A percentile compares a stretch with the other conserved stretches of the same genome.
These are phyloP conservation scores for Hypoxylon rubiginosum DNA, from an alignment of 2,329 filamentous ascomycete species.

Conservation along the genomic window DNA sequence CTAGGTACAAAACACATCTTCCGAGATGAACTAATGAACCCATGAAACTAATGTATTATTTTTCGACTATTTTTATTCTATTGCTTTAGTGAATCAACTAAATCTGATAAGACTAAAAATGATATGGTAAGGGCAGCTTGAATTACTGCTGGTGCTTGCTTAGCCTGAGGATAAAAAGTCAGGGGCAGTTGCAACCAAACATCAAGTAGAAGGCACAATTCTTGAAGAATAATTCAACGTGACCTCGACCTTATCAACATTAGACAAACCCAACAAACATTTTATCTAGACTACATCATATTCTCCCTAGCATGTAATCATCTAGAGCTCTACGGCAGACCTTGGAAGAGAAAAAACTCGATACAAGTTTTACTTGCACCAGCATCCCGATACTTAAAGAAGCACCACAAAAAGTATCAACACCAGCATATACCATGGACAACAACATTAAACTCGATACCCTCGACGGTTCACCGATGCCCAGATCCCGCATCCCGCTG, in stretches of 20 bases:
- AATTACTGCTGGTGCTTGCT: not conserved
- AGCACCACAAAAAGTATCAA: constrained; percentile 24
- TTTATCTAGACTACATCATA: constrained; percentile 4
- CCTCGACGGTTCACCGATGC: constrained; percentile 2
- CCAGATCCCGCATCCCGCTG: constrained; percentile 42
- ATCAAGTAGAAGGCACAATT: constrained; percentile 13
- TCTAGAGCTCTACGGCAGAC: constrained; percentile 14
- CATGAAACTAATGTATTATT: no score
- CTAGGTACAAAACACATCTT: not conserved
- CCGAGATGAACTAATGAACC: not conserved
- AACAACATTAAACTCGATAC: constrained; percentile 26
- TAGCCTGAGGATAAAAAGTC: not conserved
- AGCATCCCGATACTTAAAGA: constrained; percentile 30
- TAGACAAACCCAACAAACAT: not conserved
- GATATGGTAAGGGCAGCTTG: not conserved
- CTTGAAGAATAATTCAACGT: not conserved
- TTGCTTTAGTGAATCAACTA: not conserved
- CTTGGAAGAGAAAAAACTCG: constrained; percentile 25
- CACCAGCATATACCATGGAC: constrained; percentile 37
- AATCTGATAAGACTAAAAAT: not conserved
- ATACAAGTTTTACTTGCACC: constrained; percentile 27
- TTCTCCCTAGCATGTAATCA: constrained; percentile 15
- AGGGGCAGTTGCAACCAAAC: not conserved
- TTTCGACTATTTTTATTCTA: not conserved
- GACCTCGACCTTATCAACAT: not conserved